Evolutionary conservation across 2,329 filamentous ascomycete genomes (phyloP).

Genomic region (Herpotrichia juniperi): DNA sequence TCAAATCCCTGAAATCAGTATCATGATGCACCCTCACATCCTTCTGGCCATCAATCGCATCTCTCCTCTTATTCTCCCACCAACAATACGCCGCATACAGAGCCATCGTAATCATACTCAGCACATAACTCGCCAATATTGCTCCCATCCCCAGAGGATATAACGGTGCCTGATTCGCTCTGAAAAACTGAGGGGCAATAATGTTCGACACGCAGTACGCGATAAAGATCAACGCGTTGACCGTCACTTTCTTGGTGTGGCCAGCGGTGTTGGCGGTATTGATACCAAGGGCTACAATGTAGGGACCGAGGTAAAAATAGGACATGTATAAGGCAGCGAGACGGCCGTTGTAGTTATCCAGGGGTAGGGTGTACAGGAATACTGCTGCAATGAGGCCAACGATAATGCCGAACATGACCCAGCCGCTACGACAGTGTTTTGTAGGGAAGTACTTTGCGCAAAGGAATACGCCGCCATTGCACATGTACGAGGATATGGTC

Average conservation of each 20-base stretch:
- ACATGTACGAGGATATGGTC: constrained; percentile 43
- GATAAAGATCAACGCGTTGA: constrained; percentile 41
- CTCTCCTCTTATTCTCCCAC: constrained; percentile 39
- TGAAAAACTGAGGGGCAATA: constrained; percentile 49
- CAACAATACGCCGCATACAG: constrained; percentile 36
- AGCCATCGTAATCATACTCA: constrained; percentile 33
- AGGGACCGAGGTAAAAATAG: constrained; percentile 24
- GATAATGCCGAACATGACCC: constrained; percentile 37
- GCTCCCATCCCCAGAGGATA: constrained; percentile 42
- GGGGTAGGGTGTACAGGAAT: constrained; percentile 33
- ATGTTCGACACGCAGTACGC: constrained; percentile 51
- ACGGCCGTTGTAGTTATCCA: constrained; percentile 28
- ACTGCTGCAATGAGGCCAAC: constrained; percentile 30
- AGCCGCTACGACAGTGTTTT: constrained; percentile 23
- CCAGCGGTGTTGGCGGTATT: constrained; percentile 30
- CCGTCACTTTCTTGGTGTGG: constrained; percentile 46
- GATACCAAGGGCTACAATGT: constrained; percentile 18
- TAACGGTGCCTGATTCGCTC: constrained; percentile 34
- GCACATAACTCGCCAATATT: constrained; percentile 19
- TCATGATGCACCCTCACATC: constrained; percentile 24
- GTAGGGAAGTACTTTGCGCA: constrained; percentile 31
- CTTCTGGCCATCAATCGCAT: constrained; percentile 15
- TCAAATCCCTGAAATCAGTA: constrained; percentile 44
- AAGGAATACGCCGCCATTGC: constrained; percentile 46
- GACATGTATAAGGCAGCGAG: constrained; percentile 39